Evolutionary conservation across 805 yeast species (phyloP).

Genomic region (Komagataella pastoris): DNA sequence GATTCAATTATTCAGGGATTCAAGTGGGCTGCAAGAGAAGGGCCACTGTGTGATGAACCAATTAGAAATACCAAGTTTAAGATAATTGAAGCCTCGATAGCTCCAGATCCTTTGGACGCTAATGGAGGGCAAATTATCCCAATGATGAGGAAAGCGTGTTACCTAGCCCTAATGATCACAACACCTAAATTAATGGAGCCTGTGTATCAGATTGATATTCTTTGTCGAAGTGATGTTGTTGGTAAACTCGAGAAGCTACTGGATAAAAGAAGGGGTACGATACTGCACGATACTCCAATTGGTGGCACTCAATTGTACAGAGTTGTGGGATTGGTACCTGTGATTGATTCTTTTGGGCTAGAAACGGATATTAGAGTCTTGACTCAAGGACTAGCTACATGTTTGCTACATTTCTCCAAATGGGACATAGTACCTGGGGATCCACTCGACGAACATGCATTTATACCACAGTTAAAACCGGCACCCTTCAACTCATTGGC

Average conservation of each 20-base stretch:
- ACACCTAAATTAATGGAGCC: conserved; percentile 79
- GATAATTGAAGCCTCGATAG: conserved; percentile 45
- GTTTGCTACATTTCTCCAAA: conserved; percentile 47
- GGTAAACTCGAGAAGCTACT: conserved; percentile 22
- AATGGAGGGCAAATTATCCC: conserved; percentile 68
- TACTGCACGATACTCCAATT: conserved; percentile 34
- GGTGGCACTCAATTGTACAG: conserved; percentile 61
- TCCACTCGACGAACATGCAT: conserved; percentile 59
- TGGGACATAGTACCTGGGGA: conserved; percentile 88
- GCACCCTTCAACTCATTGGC: conserved; percentile 63
- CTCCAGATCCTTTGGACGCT: conserved; percentile 32
- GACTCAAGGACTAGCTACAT: conserved; percentile 69
- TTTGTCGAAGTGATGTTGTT: conserved; percentile 30
- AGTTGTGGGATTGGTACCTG: conserved; percentile 62
- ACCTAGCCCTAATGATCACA: conserved; percentile 67
- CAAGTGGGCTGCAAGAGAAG: conserved; percentile 70
- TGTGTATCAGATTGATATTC: conserved; percentile 42
- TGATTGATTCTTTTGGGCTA: conserved; percentile 80
- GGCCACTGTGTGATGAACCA: conserved; percentile 87
- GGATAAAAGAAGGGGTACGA: conserved; percentile 57
- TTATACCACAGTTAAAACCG: conserved; percentile 59
- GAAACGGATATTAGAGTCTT: conserved; percentile 74
- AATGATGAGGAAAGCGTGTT: conserved; percentile 72
- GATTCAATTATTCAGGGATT: conserved; percentile 65
- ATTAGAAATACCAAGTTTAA: conserved; percentile 59